Evolutionary conservation across 1,284 basidiomycete species (phyloP), one percentile per base, ranked within the genome.

Genomic region (Cutaneotrichosporon daszewskae): DNA sequence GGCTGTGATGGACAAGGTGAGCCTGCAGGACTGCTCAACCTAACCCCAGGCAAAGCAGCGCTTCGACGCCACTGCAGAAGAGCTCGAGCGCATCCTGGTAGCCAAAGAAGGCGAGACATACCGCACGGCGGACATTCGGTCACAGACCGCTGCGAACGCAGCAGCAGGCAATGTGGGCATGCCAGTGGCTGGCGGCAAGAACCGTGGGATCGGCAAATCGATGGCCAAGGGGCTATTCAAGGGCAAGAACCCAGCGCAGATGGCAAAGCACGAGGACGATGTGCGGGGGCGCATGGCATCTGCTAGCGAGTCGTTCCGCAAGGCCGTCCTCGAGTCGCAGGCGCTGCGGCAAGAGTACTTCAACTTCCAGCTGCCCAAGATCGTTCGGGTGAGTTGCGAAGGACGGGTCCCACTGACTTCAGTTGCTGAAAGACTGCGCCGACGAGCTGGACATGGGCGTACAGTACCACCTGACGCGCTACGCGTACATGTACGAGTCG

Each of bases 391-490:
- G 66, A 65, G 84, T 76, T 3, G 14, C 3, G 20, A 4, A 8
- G 25, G 11, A 7, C 16, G 13, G 3, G 24, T n/a, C 18, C 22
- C 13, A 7, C 16, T 18, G n/a, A 29, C 29, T 18, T 18, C 58
- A 92, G 88, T 79, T 86, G n/a, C 76, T 98, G 46, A 97, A 97
- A 69, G 92, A 97, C 66, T 87, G 87, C 55, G 81, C 87, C 11
- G 92, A 97, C 59, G 95, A 98, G 70, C 84, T 97, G 48, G 95
- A 99, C 68, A 77, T 96, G 32, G 95, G 92, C 13, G 88, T 87
- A 11, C 94, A 98, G 69, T 98, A 96, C 69, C 94, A 98, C 70
- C 76, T 98, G 32, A 84, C 88, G 2, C 79, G 92, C 62, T 98
- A 95, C 68, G 88, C 91, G 1, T 96, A 90, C 73, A 73, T 97